These are phyloP conservation scores for Tubosaeta sp. DNA, from an alignment of 768 basidiomycete genomes.

Conservation along the genomic window DNA sequence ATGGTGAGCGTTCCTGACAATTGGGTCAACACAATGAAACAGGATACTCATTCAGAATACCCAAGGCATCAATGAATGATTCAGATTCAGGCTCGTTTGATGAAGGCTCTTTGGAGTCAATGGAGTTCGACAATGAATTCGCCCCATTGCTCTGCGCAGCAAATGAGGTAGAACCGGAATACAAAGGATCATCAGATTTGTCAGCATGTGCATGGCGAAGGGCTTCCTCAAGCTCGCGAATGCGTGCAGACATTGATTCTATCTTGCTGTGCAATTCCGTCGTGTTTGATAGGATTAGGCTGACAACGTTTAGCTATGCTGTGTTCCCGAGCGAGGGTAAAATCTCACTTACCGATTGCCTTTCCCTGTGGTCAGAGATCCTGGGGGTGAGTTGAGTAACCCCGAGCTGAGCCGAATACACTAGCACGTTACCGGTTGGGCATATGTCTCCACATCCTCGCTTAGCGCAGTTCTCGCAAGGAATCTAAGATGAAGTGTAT, in stretches of 20 bases:
- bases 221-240: conserved; percentile 58
- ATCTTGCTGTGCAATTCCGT: conserved; percentile 68
- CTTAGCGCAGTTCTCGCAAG: conserved; percentile 74
- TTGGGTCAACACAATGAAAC: background rate
- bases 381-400: conserved; percentile 16
- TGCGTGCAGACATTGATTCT: conserved; percentile 49
- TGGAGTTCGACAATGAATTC: conserved; percentile 16
- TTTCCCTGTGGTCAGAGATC: conserved; percentile 53
- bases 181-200: conserved; percentile 44
- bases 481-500: conserved; percentile 44
- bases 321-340: background rate
- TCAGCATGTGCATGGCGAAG: conserved; percentile 46
- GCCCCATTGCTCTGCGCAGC: conserved; percentile 24
- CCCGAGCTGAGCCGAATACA: conserved; percentile 1
- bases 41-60: conserved; percentile 23
- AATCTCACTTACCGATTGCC: conserved; percentile 48
- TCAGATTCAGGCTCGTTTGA: conserved; percentile 37
- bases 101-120: conserved; percentile 2
- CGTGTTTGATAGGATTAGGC: conserved; percentile 62
- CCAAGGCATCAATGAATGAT: conserved; percentile 45
- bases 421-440: conserved; percentile 54
- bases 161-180: conserved; percentile 28
- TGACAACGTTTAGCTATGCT: conserved; percentile 13
- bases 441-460: conserved; percentile 73
- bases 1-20: conserved; percentile 54